Percentiles rank a stretch among this genome's conserved stretches.
phyloP scores from a whole-genome alignment of 2,329 filamentous ascomycete species.

The Orbilia blumenaviensis region DNA sequence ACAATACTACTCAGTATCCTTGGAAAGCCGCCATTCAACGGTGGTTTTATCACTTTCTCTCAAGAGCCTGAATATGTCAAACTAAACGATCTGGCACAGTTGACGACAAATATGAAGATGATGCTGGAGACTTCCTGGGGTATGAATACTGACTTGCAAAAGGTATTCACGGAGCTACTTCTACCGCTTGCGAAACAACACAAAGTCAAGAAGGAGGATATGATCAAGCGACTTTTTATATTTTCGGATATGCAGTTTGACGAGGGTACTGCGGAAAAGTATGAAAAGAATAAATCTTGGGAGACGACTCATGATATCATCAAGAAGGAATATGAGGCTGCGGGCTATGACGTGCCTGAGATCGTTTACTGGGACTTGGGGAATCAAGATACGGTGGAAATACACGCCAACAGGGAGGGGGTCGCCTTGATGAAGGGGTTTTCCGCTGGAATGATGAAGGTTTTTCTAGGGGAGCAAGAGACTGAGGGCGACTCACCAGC shows the following conservation, averaged over 20 bases:
- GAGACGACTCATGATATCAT: conserved; percentile 66
- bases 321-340: conserved; percentile 62
- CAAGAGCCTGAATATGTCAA: conserved; percentile 61
- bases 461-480: conserved; percentile 59
- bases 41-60: conserved; percentile 68
- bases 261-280: conserved; percentile 42
- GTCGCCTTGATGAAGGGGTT: conserved; percentile 70
- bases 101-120: conserved; percentile 62
- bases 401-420: conserved; percentile 68
- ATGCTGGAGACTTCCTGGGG: conserved; percentile 61
- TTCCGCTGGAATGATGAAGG: conserved; percentile 58
- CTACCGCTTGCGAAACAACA: conserved; percentile 67
- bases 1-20: conserved; percentile 68
- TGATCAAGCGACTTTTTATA: conserved; percentile 71
- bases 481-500: conserved; percentile 63
- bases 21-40: conserved; percentile 66
- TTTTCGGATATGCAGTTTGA: conserved; percentile 72
- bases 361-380: conserved; percentile 72
- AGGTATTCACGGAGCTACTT: conserved; percentile 67
- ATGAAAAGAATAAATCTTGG: conserved; percentile 52
- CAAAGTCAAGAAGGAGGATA: conserved; percentile 67
- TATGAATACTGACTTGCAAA: conserved; percentile 66
- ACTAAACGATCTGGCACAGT: conserved; percentile 61
- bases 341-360: conserved; percentile 69
- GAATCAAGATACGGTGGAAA: conserved; percentile 63